Base-by-base conservation (phyloP, 2,329 filamentous ascomycete genomes). In the Grosmannia huntii region DNA sequence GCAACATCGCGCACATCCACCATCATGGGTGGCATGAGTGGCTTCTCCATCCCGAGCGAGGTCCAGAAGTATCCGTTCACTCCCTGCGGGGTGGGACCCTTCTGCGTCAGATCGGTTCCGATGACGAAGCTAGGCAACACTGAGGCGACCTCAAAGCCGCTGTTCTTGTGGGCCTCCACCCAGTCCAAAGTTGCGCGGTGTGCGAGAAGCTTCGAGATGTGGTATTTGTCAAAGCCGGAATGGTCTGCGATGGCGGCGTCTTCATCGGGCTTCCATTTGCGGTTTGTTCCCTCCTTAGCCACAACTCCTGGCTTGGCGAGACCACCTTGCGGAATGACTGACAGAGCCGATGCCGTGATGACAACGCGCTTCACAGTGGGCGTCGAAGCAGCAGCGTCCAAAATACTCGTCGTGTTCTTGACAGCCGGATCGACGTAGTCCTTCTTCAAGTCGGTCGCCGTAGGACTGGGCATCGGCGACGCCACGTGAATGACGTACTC, bases 141-240 rank as follows among this genome's bases (percentile, higher is more conserved):
- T 21, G 54, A 36, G 6, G 59, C 27, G 11, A 61, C 50, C 31
- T 59, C 56, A 41, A 63, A 60, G 12, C 4, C 25, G 25, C 38
- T 25, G 21, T 54, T 56, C 57, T 60, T 57, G 16, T 57, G 12
- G 14, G 21, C 10, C 53, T 58, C 55, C 2, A 56, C 46, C 52
- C 57, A 63, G 7, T 63, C 59, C 28, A 60, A 31, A 19, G 57
- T 57, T 28, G 55, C 55, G 12, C 55, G 56, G 52, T 63, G 60
- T 12, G 60, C 60, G 31, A 61, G 23, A 7, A 57, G 14, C 57
- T 63, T 71, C 57, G 62, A 65, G 5, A 65, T 64, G 53, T 65
- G 61, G 65, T 70, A 70, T 33, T 66, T 68, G 36, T 41, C 21
- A 27, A 54, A 54, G 12, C 38, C 33, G 12, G 11, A 23, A 12